phyloP scores from a whole-genome alignment of 2,329 filamentous ascomycete species.

The Hansfordia pulvinata region DNA sequence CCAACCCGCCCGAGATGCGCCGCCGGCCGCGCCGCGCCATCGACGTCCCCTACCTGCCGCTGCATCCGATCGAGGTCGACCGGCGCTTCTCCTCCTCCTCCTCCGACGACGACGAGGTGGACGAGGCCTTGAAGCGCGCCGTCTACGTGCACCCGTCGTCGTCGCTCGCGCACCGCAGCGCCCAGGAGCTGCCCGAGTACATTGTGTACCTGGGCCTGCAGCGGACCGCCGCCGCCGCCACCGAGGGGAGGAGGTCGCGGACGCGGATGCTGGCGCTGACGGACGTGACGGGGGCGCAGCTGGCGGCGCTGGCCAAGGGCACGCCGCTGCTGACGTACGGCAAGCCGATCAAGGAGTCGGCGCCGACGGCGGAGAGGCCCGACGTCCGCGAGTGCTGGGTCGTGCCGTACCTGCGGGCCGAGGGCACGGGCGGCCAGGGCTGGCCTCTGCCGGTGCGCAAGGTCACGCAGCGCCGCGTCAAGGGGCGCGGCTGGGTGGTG shows the following conservation, averaged over 20 bases:
- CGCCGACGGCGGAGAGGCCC: too few species aligned
- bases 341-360: conserved; percentile 88
- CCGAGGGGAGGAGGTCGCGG: conserved; percentile 45
- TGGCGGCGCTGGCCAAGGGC: conserved; percentile 67
- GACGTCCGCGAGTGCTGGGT: conserved; percentile 78
- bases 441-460: conserved; percentile 82
- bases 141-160: conserved; percentile 86
- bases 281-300: conserved; percentile 59
- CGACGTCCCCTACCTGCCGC: conserved; percentile 80
- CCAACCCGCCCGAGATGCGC: conserved; percentile 50
- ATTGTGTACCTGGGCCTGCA: conserved; percentile 82
- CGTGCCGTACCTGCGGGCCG: conserved; percentile 60
- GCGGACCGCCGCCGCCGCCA: conserved; percentile 38
- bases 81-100: too few species aligned
- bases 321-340: conserved; percentile 75
- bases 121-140: too few species aligned
- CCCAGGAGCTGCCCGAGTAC: conserved; percentile 70
- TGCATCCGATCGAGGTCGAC: conserved; percentile 60
- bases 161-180: conserved; percentile 55
- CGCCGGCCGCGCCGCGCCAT: conserved; percentile 73
- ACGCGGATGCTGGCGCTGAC: conserved; percentile 84
- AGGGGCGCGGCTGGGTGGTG: conserved; percentile 62
- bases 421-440: conserved; percentile 51
- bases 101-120: conserved; percentile 25
- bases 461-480: conserved; percentile 64